Base-by-base conservation (phyloP, 495 filamentous ascomycete species). In the Achaetomiella virescens region DNA sequence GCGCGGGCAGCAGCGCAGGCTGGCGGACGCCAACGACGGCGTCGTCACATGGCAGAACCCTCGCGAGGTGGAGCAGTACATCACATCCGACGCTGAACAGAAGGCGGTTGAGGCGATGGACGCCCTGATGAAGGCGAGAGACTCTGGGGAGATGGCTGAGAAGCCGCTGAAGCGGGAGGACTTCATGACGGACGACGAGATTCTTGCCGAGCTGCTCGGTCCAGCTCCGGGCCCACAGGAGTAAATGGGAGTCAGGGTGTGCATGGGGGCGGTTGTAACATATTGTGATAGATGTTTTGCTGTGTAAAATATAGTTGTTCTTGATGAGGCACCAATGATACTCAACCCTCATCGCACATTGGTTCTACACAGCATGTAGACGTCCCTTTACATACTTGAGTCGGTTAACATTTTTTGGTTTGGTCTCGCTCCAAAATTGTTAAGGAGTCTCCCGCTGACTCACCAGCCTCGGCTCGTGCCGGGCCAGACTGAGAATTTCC, bases 1-100 rank as follows among this genome's bases (percentile, higher is more conserved):
- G 71, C 75, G 81, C 45, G 93, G 93, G 29, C 85, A 91, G 62
- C 57, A 72, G 55, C 73, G 78, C 54, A 81, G 93, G 52, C 64
- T 84, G 24, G 73, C 75, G 43, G 76, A 76, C 47, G 91, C 89
- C 2, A 59, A 74, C 55, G 62, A 71, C 6, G 87, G 86, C n/a
- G 60, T 72, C 12, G 70, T 83, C 18, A 76, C 79, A 1, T 90
- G 87, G 72, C 36, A 66, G 37, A 81, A 75, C 47, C 72, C 84
- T 8, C 24, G 42, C 2, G 71, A 73, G 1, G 64, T 76, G 1
- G 31, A 33, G 36, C 27, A 54, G 4, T 74, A 66, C 55, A 70
- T 67, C 10, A 7, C 52, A 4, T 45, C 33, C 43, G 54, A 50
- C 8, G 43, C 58, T 48, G 9, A 6, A 6, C 14, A 6, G n/a